phyloP scores from a whole-genome alignment of 306 rosid genomes.

The Urtica urens region DNA sequence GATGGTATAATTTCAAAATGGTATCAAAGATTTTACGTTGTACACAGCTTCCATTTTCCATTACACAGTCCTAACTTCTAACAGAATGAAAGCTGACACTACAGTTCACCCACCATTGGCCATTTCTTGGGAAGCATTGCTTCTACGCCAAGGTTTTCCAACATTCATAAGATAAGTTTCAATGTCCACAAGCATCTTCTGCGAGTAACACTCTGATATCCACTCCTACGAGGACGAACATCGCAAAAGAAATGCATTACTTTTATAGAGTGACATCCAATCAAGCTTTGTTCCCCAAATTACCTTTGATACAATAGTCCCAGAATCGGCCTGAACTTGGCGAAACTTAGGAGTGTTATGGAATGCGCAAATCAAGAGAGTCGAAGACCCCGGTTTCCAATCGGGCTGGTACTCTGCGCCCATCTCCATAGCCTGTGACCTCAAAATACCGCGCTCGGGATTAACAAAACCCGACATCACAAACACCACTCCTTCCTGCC shows the following conservation, averaged over 20 bases:
- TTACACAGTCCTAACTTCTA: too few species aligned
- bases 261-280: too few species aligned
- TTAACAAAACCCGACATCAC: conserved; percentile 89
- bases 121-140: conserved; percentile 27
- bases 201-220: conserved; percentile 63
- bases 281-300: neutral
- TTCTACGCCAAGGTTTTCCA: conserved; percentile 88
- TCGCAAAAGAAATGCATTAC: neutral
- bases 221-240: conserved; percentile 48
- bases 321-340: conserved; percentile 80
- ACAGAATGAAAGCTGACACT: too few species aligned
- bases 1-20: too few species aligned
- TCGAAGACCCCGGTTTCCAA: conserved; percentile 76
- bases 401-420: conserved; percentile 84
- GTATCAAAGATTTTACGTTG: too few species aligned
- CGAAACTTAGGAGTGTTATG: conserved; percentile 83
- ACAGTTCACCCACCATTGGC: too few species aligned
- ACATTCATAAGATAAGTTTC: conserved; percentile 67
- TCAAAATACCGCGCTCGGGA: conserved; percentile 74
- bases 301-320: conserved; percentile 89
- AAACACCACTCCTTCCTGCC: conserved; percentile 87
- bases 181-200: conserved; percentile 72
- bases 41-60: too few species aligned
- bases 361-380: conserved; percentile 86
- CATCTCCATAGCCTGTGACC: conserved; percentile 88